These are phyloP conservation scores for Viridothelium virens DNA, from an alignment of 495 filamentous ascomycete genomes.

Conservation along the genomic window DNA sequence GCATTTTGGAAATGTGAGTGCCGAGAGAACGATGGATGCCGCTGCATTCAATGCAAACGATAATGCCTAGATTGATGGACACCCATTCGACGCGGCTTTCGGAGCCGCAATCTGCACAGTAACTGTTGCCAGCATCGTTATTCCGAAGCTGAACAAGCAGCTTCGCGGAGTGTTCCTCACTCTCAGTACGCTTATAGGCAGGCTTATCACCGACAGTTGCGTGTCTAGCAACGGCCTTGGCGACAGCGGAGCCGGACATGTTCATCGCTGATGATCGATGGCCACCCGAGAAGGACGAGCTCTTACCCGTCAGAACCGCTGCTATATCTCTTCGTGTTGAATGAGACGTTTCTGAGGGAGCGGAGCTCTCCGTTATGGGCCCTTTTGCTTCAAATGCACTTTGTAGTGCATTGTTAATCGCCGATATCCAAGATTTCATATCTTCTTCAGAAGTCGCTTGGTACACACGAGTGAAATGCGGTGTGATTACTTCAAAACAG, in stretches of 20 bases:
- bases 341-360: slow-evolving; percentile 33
- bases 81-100: slow-evolving; percentile 94
- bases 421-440: slow-evolving; percentile 92
- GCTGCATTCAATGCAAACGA: slow-evolving; percentile 96
- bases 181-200: slow-evolving; percentile 63
- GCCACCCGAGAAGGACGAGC: slow-evolving; percentile 58
- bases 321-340: slow-evolving; percentile 74
- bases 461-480: slow-evolving; percentile 92
- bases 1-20: slow-evolving; percentile 95
- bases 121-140: slow-evolving; percentile 84
- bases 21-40: slow-evolving; percentile 95
- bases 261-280: slow-evolving; percentile 48
- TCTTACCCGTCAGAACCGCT: slow-evolving; percentile 90
- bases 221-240: slow-evolving; percentile 60
- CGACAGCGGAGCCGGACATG: slow-evolving; percentile 37
- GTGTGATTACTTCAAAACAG: slow-evolving; percentile 97
- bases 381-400: slow-evolving; percentile 84
- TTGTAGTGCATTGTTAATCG: slow-evolving; percentile 95
- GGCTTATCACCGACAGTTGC: slow-evolving; percentile 88
- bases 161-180: slow-evolving; percentile 60
- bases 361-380: slow-evolving; percentile 40
- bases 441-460: slow-evolving; percentile 97
- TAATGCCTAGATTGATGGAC: slow-evolving; percentile 92
- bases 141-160: slow-evolving; percentile 82
- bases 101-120: slow-evolving; percentile 93